Percentiles rank a stretch among this genome's conserved stretches.
phyloP scores from a whole-genome alignment of 2,329 filamentous ascomycete genomes.

The Rhexocercosporidium sp. region DNA sequence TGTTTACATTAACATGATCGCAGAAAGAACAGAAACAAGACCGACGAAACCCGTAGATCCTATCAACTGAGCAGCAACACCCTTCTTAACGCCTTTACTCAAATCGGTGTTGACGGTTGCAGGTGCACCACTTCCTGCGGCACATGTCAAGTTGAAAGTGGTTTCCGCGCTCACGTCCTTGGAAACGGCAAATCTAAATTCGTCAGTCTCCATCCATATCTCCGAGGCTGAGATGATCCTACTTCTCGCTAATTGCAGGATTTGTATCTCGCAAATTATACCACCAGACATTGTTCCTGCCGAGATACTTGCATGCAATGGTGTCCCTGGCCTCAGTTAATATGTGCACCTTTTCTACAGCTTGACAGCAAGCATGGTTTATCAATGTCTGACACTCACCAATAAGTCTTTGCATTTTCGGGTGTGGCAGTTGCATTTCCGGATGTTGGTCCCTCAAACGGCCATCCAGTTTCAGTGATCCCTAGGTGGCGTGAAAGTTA shows the following conservation, averaged over 20 bases:
- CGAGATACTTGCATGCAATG: not conserved
- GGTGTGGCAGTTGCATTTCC: not conserved
- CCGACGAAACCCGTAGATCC: not conserved
- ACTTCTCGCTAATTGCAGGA: not conserved
- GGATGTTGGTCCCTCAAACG: not conserved
- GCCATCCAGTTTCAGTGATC: slow-evolving; percentile 21
- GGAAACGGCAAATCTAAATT: not conserved
- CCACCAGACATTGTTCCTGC: not conserved
- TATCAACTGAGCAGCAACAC: not conserved
- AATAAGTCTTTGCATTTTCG: slow-evolving; percentile 6
- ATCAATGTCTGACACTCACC: no score
- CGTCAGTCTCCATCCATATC: not conserved
- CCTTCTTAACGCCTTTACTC: not conserved
- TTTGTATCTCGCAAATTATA: not conserved
- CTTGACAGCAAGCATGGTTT: no score
- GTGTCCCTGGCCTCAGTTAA: not conserved
- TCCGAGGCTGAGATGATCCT: not conserved
- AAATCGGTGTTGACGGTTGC: not conserved
- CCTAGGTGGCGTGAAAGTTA: no score
- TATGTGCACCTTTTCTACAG: not conserved
- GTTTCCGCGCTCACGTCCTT: not conserved
- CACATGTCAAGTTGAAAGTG: not conserved
- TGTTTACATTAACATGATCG: not conserved
- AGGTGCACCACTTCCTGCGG: not conserved
- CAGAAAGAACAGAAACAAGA: not conserved